phyloP scores from a whole-genome alignment of 2,329 filamentous ascomycete species.

The Epicoccum sorghinum region DNA sequence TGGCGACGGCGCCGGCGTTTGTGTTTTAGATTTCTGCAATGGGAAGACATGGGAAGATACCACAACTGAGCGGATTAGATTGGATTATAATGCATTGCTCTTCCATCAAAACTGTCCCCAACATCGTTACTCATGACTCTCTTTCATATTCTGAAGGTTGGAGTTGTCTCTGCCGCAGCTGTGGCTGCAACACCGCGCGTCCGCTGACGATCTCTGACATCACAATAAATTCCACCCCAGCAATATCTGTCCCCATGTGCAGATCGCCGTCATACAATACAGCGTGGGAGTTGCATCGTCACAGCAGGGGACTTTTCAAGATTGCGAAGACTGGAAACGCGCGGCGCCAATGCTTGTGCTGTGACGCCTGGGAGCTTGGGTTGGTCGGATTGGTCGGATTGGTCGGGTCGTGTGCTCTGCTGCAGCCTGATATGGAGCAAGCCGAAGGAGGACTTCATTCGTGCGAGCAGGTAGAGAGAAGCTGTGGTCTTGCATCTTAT shows the following conservation, averaged over 20 bases:
- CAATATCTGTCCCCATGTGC: background rate
- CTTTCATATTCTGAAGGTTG: background rate
- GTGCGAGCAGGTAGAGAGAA: too few relatives aligned
- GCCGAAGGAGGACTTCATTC: too few relatives aligned
- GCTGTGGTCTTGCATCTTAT: too few relatives aligned
- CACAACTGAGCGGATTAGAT: background rate
- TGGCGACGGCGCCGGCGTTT: slow-evolving; percentile 13
- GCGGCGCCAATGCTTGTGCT: background rate
- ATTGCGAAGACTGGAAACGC: background rate
- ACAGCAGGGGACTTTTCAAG: background rate
- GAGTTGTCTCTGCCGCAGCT: background rate
- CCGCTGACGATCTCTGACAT: slow-evolving; percentile 13
- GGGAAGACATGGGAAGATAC: slow-evolving; percentile 5
- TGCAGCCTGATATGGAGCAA: too few relatives aligned
- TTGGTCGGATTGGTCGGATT: too few relatives aligned
- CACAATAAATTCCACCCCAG: slow-evolving; percentile 6
- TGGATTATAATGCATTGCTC: too few relatives aligned
- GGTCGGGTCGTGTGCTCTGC: too few relatives aligned
- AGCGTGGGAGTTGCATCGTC: too few relatives aligned
- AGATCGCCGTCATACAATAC: background rate
- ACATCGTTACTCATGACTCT: background rate
- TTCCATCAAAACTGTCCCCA: background rate
- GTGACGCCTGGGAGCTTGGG: background rate
- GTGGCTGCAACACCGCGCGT: background rate
- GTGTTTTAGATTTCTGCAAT: too few relatives aligned